phyloP scores from a whole-genome alignment of 768 basidiomycete genomes.

The Collybia sordida region DNA sequence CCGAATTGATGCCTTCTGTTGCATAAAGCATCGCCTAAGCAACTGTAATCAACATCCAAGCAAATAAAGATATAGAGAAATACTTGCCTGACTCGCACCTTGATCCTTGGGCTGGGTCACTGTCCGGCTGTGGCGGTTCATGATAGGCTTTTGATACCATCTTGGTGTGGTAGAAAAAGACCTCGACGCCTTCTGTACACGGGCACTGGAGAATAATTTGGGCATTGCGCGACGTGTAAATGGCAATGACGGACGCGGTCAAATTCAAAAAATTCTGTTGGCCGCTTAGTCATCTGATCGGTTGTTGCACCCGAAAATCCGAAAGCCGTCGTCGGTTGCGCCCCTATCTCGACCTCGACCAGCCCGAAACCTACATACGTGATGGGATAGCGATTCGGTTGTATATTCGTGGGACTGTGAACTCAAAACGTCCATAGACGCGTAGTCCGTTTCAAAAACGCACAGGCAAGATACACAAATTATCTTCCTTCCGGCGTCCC shows the following conservation, averaged over 20 bases:
- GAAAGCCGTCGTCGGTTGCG: background rate
- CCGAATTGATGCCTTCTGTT: slow-evolving; percentile 84
- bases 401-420: too few relatives aligned
- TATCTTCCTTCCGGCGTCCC: too few relatives aligned
- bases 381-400: too few relatives aligned
- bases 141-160: slow-evolving; percentile 41
- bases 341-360: too few relatives aligned
- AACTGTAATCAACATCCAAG: background rate
- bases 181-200: slow-evolving; percentile 29
- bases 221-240: slow-evolving; percentile 15
- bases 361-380: too few relatives aligned
- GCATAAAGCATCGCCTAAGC: slow-evolving; percentile 95
- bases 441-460: too few relatives aligned
- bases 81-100: slow-evolving; percentile 83
- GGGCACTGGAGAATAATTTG: slow-evolving; percentile 20
- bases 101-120: slow-evolving; percentile 94
- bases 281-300: slow-evolving; percentile 17
- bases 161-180: slow-evolving; percentile 35
- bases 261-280: background rate
- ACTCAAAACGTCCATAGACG: too few relatives aligned
- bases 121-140: slow-evolving; percentile 74
- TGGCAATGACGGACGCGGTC: background rate
- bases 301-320: slow-evolving; percentile 12
- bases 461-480: too few relatives aligned
- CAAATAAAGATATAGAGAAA: slow-evolving; percentile 5